These are phyloP conservation scores for Macroventuria anomochaeta DNA, from an alignment of 2,329 filamentous ascomycete species.

Conservation along the genomic window DNA sequence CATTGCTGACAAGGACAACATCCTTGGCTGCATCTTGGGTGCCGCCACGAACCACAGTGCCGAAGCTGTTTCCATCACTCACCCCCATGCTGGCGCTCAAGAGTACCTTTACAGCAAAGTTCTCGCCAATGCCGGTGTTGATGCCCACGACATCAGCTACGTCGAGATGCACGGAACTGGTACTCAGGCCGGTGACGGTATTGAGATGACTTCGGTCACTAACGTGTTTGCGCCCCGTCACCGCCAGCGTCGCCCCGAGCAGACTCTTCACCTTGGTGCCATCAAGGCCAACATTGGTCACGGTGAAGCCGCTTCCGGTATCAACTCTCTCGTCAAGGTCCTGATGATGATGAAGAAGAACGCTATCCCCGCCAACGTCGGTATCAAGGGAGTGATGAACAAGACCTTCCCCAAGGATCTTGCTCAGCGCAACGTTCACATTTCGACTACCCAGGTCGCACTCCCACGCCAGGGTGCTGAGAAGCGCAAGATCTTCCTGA, in stretches of 20 bases:
- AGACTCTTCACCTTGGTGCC: conserved; percentile 60
- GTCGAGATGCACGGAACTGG: conserved; percentile 92
- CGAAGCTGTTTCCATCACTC: conserved; percentile 81
- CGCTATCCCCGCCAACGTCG: conserved; percentile 61
- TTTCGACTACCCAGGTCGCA: conserved; percentile 54
- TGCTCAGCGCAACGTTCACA: conserved; percentile 60
- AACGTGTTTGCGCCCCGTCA: conserved; percentile 65
- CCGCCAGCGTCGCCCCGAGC: conserved; percentile 56
- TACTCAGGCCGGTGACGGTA: conserved; percentile 82
- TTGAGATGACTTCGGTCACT: conserved; percentile 80
- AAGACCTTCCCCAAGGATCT: conserved; percentile 62
- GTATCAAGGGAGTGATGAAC: conserved; percentile 63
- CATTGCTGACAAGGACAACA: conserved; percentile 73
- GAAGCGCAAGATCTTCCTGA: conserved; percentile 59
- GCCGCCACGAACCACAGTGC: conserved; percentile 82
- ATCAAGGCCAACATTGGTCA: conserved; percentile 64
- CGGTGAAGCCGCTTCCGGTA: conserved; percentile 61
- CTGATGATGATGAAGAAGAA: conserved; percentile 62
- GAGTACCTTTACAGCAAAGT: conserved; percentile 73
- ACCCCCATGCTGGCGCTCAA: conserved; percentile 80
- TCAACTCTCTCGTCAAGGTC: conserved; percentile 61
- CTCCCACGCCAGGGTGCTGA: conserved; percentile 57
- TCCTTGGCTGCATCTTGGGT: conserved; percentile 76
- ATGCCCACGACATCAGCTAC: conserved; percentile 79
- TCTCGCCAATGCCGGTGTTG: conserved; percentile 73